A percentile compares a stretch with the other conserved stretches of the same genome.
These are phyloP conservation scores for Collybiopsis luxurians DNA, from an alignment of 768 basidiomycete genomes.

Conservation along the genomic window DNA sequence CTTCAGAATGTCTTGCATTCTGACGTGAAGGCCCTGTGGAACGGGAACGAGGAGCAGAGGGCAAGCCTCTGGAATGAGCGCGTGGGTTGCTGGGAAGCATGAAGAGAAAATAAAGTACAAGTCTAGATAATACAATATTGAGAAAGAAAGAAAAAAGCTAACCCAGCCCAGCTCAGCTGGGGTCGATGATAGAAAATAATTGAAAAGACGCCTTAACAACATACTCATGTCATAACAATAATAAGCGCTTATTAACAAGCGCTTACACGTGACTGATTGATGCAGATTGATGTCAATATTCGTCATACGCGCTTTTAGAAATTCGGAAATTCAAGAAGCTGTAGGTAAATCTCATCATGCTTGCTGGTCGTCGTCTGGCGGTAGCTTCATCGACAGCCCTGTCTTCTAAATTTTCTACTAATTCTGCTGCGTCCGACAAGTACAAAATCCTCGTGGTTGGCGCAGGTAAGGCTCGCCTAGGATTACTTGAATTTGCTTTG, in stretches of 20 bases:
- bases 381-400: neutral
- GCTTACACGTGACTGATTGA: too few relatives aligned
- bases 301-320: too few relatives aligned
- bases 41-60: slow-evolving; percentile 37
- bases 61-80: slow-evolving; percentile 30
- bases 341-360: too few relatives aligned
- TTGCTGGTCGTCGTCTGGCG: slow-evolving; percentile 10
- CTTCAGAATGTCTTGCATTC: slow-evolving; percentile 7
- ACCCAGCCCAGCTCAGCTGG: slow-evolving; percentile 23
- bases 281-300: too few relatives aligned
- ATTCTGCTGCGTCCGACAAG: slow-evolving; percentile 39
- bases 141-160: neutral
- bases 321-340: too few relatives aligned
- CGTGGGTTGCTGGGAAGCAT: slow-evolving; percentile 18
- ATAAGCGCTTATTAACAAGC: too few relatives aligned
- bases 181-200: slow-evolving; percentile 9
- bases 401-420: slow-evolving; percentile 22
- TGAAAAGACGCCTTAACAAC: neutral
- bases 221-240: too few relatives aligned
- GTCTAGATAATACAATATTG: too few relatives aligned
- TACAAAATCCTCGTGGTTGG: slow-evolving; percentile 88
- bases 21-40: slow-evolving; percentile 17
- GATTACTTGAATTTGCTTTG: neutral
- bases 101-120: slow-evolving; percentile 1
- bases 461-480: slow-evolving; percentile 56